Conservation (phyloP, 306 rosid species). For the Cicer bijugum region DNA sequence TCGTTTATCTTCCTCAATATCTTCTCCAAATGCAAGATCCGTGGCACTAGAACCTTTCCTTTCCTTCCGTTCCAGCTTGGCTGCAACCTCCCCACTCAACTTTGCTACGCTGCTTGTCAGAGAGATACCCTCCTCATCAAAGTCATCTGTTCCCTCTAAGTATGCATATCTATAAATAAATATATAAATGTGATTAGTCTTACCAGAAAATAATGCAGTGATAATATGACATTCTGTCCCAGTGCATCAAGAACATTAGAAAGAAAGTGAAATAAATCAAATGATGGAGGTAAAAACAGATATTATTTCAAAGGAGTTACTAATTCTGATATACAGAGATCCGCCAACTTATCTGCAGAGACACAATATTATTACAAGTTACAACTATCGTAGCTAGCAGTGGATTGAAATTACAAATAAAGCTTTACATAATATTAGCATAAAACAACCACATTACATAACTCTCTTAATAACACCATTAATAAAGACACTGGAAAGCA, state of each 20-base stretch:
- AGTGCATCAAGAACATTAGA: neutral
- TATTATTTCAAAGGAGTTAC: neutral
- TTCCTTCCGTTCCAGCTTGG: constrained; percentile 57
- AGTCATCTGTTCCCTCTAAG: constrained; percentile 76
- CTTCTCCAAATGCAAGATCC: constrained; percentile 65
- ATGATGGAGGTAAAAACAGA: neutral
- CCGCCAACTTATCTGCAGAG: too few relatives aligned
- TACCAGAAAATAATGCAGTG: constrained; percentile 1
- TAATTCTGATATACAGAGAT: neutral
- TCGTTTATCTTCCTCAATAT: constrained; percentile 89
- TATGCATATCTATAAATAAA: constrained; percentile 73
- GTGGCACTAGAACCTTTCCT: constrained; percentile 56
- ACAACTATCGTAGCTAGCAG: constrained; percentile 16
- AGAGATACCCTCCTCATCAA: constrained; percentile 89
- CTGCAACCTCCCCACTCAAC: constrained; percentile 58
- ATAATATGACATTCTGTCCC: constrained; percentile 23
- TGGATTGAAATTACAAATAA: neutral
- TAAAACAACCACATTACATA: neutral
- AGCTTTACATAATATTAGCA: constrained; percentile 11
- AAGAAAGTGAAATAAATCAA: neutral
- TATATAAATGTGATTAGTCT: constrained; percentile 9
- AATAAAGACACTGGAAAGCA: constrained; percentile 27
- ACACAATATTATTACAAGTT: neutral
- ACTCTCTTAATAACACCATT: constrained; percentile 2
- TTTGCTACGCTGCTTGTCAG: constrained; percentile 64